Evolutionary conservation across 305 asterid species (phyloP).

Genomic region (Solanum hybrid): DNA sequence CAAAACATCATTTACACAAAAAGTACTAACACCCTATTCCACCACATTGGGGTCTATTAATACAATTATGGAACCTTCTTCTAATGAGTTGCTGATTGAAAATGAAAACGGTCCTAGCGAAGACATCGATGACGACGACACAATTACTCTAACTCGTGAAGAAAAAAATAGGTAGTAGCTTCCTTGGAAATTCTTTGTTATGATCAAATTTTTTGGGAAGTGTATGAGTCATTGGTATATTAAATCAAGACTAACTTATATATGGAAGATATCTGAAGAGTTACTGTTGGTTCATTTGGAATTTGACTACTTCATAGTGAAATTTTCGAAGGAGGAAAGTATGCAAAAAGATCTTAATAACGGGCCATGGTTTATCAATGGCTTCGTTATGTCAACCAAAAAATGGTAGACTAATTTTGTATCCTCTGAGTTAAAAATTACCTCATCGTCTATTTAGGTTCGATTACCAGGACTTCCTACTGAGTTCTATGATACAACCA

Average conservation of each 20-base stretch:
- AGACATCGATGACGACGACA: not conserved
- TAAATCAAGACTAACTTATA: not conserved
- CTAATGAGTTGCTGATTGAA: not conserved
- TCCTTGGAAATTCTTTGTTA: not conserved
- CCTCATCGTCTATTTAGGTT: not conserved
- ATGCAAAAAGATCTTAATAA: not conserved
- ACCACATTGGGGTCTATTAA: not conserved
- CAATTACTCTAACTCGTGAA: not conserved
- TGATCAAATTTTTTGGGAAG: not conserved
- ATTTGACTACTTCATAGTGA: not conserved
- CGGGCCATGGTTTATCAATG: not conserved
- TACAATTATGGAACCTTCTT: not conserved
- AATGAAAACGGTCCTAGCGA: not conserved
- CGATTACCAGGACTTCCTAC: not conserved
- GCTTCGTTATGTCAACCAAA: not conserved
- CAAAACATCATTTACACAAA: not conserved
- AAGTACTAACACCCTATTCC: not conserved
- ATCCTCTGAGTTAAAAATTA: not conserved
- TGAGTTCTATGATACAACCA: not conserved
- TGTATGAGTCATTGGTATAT: not conserved
- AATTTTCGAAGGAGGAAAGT: not conserved
- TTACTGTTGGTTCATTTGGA: not conserved
- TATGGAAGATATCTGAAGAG: not conserved
- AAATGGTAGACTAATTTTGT: not conserved
- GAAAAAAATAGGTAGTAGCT: not conserved